Evolutionary conservation across 495 filamentous ascomycete species (phyloP).

Genomic region (Penicillium coprophilum): DNA sequence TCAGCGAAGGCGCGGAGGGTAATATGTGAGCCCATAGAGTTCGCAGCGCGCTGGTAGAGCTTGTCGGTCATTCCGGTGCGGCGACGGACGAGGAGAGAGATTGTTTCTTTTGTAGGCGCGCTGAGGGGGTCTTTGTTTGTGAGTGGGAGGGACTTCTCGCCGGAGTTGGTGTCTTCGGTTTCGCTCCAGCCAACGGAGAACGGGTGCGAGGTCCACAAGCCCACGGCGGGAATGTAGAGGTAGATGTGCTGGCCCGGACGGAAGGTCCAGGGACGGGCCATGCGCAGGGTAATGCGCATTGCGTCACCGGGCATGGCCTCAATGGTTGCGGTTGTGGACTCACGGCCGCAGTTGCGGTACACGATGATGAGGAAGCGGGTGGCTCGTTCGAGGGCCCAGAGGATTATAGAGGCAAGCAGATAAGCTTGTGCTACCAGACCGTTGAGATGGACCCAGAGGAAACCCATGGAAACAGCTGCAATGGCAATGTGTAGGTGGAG

Average conservation of each 20-base stretch:
- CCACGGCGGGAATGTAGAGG: slow-evolving; percentile 74
- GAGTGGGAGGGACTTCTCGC: slow-evolving; percentile 47
- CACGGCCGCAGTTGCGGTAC: slow-evolving; percentile 65
- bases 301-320: slow-evolving; percentile 81
- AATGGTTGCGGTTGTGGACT: slow-evolving; percentile 68
- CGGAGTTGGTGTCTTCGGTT: slow-evolving; percentile 30
- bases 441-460: slow-evolving; percentile 71
- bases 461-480: slow-evolving; percentile 58
- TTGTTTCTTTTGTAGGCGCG: slow-evolving; percentile 50
- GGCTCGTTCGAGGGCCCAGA: slow-evolving; percentile 78
- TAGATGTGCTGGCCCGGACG: slow-evolving; percentile 86
- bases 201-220: slow-evolving; percentile 83
- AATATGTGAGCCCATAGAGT: slow-evolving; percentile 41
- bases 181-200: slow-evolving; percentile 92
- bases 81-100: slow-evolving; percentile 80
- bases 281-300: slow-evolving; percentile 74
- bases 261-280: slow-evolving; percentile 75
- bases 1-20: slow-evolving; percentile 66
- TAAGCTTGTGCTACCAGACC: slow-evolving; percentile 64
- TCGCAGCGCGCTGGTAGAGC: slow-evolving; percentile 64
- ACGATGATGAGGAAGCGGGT: slow-evolving; percentile 66
- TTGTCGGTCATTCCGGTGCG: slow-evolving; percentile 85
- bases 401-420: slow-evolving; percentile 62
- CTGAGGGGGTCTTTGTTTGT: slow-evolving; percentile 35
- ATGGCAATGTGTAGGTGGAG: slow-evolving; percentile 76